These are phyloP conservation scores for Croton laevigatus DNA, from an alignment of 441 rosid species.

Conservation along the genomic window DNA sequence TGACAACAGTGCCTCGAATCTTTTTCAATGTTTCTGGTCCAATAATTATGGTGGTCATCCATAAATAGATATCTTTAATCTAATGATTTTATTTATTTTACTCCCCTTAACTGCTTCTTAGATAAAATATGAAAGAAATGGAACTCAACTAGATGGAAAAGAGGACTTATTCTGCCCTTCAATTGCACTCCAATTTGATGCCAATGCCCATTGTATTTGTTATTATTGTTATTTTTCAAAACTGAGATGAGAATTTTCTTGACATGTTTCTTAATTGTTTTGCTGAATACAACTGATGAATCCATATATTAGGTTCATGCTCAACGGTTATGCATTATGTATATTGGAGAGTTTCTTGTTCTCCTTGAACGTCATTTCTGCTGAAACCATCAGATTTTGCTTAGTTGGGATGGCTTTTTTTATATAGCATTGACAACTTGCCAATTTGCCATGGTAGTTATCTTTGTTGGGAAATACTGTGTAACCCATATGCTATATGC, in stretches of 20 bases:
- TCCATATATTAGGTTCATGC: background rate
- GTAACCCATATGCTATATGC: background rate
- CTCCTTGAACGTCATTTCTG: background rate
- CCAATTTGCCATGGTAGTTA: background rate
- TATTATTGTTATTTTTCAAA: no score
- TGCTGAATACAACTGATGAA: background rate
- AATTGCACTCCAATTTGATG: background rate
- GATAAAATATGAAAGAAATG: background rate
- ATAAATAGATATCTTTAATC: background rate
- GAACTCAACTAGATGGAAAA: background rate
- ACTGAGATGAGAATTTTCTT: background rate
- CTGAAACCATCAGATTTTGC: background rate
- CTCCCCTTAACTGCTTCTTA: background rate
- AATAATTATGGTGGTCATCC: background rate
- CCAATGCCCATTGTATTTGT: no score
- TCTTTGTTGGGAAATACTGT: background rate
- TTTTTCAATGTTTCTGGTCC: background rate
- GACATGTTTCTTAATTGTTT: background rate
- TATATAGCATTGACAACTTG: background rate
- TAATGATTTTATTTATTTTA: background rate
- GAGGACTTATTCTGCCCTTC: background rate
- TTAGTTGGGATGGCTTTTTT: background rate
- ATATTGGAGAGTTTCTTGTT: background rate
- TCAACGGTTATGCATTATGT: background rate
- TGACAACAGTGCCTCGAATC: background rate